Evolutionary conservation across 371 early-diverging fungal species (phyloP).

Genomic region (Rhizomucor miehei): DNA sequence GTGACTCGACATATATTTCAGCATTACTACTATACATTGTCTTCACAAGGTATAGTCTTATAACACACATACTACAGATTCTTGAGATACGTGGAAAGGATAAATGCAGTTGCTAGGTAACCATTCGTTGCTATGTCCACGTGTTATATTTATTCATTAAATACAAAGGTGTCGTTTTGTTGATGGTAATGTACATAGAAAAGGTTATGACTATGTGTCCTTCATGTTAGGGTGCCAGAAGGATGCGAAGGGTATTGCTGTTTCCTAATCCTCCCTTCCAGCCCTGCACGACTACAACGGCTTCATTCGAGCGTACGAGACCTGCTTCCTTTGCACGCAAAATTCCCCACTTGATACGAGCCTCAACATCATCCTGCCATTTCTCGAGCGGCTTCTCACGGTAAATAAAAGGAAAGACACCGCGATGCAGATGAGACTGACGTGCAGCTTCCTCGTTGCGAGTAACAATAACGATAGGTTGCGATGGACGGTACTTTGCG

Average conservation of each 20-base stretch:
- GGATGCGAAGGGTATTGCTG: slow-evolving; percentile 71
- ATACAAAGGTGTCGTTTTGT: too few species aligned
- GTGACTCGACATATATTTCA: too few species aligned
- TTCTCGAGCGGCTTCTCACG: slow-evolving; percentile 35
- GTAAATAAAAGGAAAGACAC: slow-evolving; percentile 86
- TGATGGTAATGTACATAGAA: too few species aligned
- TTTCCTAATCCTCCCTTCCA: slow-evolving; percentile 74
- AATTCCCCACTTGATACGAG: slow-evolving; percentile 62
- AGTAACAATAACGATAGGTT: slow-evolving; percentile 89
- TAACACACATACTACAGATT: too few species aligned
- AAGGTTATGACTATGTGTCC: too few species aligned
- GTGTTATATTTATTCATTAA: too few species aligned
- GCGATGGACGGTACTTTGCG: slow-evolving; percentile 89
- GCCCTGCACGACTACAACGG: slow-evolving; percentile 69
- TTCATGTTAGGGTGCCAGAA: slow-evolving; percentile 35
- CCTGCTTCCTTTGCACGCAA: slow-evolving; percentile 55
- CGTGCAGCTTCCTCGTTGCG: slow-evolving; percentile 78
- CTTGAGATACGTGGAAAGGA: too few species aligned
- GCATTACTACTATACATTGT: too few species aligned
- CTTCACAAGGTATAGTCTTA: too few species aligned
- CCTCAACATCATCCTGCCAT: slow-evolving; percentile 67
- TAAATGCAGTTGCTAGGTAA: too few species aligned
- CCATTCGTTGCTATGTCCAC: too few species aligned
- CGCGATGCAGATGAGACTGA: slow-evolving; percentile 83
- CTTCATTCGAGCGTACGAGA: slow-evolving; percentile 56